Base-by-base conservation (phyloP, 2,329 filamentous ascomycete genomes). In the Ustilaginoidea virens region DNA sequence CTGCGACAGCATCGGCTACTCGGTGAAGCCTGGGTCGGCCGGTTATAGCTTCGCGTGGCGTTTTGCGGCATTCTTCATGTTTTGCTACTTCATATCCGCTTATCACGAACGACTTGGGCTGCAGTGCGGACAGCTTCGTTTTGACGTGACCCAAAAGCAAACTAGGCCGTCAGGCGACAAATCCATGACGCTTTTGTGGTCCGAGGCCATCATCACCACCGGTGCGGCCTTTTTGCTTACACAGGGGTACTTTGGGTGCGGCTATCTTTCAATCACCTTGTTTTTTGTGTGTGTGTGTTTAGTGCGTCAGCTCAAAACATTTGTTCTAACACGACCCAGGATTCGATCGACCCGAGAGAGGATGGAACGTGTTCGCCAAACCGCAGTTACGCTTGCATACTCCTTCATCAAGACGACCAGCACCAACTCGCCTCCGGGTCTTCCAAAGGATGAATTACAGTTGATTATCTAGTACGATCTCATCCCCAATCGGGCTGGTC, bases 191-290 rank as follows among this genome's bases (percentile, higher is more conserved):
- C 9, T 38, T 3, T 7, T 30, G 2, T 44, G 32, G 34, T 24
- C 36, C 8, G 34, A 39, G 13, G 21, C 29, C 1, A 10, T 44
- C 4, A 15, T 38, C 3, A 26, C 27, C 2, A 30, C 30, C 1
- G 30, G 34, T 2, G 33, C 28, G 2, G 26, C 25, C 7, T 40
- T 44, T 18, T 9, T 44, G 4, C 9, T 45, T 4, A 35, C 38
- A 1, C 43, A 47, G n/a, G 43, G 42, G 0, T 33, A 39, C 9
- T 17, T 32, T 7, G 31, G 33, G 44, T 47, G 32, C 12, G 28
- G 17, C 21, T 6, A 11, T 5, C 6, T 12, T 11, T 10, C 17
- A 16, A 7, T 20, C 19, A 20, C n/a, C n/a, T n/a, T n/a, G n/a
- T n/a, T n/a, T n/a, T n/a, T n/a, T n/a, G n/a, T n/a, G n/a, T n/a